phyloP scores from a whole-genome alignment of 257 asterid genomes.

The Solanum sitiens region DNA sequence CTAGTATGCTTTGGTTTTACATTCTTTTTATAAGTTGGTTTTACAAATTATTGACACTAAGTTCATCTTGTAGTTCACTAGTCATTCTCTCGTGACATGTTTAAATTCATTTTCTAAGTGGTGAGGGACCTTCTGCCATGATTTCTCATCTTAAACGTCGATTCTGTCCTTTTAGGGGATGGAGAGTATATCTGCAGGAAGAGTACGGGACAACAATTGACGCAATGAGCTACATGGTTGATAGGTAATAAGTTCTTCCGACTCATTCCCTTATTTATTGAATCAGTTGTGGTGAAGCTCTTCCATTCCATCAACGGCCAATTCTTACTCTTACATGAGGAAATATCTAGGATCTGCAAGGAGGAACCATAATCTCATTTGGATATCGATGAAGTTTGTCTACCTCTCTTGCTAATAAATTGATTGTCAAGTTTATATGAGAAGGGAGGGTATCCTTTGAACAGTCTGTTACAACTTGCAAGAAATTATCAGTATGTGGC shows the following conservation, averaged over 20 bases:
- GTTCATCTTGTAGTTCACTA: background rate
- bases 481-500: background rate
- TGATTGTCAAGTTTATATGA: background rate
- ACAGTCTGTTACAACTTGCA: background rate
- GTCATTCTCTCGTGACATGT: background rate
- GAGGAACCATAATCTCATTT: background rate
- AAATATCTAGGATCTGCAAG: background rate
- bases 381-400: background rate
- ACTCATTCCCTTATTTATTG: background rate
- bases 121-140: background rate
- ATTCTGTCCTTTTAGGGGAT: constrained; percentile 44
- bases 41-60: background rate
- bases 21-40: background rate
- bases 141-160: background rate
- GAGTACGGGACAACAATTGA: constrained; percentile 82
- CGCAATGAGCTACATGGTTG: constrained; percentile 64
- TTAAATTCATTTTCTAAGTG: background rate
- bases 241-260: constrained; percentile 22
- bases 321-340: background rate
- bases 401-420: background rate
- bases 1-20: background rate
- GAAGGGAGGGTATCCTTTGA: background rate
- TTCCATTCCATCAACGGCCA: background rate
- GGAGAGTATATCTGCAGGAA: constrained; percentile 91
- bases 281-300: background rate